phyloP scores from a whole-genome alignment of 129 eudicot genomes.

The Pulicaria dysenterica region DNA sequence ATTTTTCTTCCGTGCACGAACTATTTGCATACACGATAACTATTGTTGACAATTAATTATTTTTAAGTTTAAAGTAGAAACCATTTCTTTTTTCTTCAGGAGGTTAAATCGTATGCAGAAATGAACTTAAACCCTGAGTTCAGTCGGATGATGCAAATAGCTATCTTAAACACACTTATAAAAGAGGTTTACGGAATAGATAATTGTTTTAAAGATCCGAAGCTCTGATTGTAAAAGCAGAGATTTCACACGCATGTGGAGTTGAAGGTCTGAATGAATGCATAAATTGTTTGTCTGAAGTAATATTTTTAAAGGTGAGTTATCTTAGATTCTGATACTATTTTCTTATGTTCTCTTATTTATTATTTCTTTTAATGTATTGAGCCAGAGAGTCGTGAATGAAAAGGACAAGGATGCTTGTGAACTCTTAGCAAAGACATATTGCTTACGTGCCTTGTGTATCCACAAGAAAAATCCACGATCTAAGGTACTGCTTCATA shows the following conservation, averaged over 20 bases:
- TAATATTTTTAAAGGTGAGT: slow-evolving; percentile 62
- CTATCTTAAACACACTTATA: slow-evolving; percentile 56
- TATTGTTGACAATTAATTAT: too few relatives aligned
- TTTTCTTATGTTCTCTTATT: slow-evolving; percentile 10
- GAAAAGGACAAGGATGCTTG: slow-evolving; percentile 30
- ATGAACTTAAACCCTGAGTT: slow-evolving; percentile 51
- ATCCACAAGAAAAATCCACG: slow-evolving; percentile 62
- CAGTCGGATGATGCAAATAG: slow-evolving; percentile 53
- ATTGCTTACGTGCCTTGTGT: slow-evolving; percentile 72
- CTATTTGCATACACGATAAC: too few relatives aligned
- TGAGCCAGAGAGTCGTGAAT: slow-evolving; percentile 49
- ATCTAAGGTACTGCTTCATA: slow-evolving; percentile 57
- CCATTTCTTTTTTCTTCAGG: slow-evolving; percentile 47
- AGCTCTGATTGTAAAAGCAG: slow-evolving; percentile 64
- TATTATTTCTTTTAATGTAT: slow-evolving; percentile 10
- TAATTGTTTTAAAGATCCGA: slow-evolving; percentile 47
- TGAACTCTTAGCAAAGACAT: slow-evolving; percentile 60
- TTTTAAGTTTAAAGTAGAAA: too few relatives aligned
- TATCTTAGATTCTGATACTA: slow-evolving; percentile 16
- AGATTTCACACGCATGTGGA: slow-evolving; percentile 63
- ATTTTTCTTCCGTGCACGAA: too few relatives aligned
- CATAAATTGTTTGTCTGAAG: slow-evolving; percentile 60
- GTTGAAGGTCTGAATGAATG: slow-evolving; percentile 58
- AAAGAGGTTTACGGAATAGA: slow-evolving; percentile 59
- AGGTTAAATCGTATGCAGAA: slow-evolving; percentile 68